Evolutionary conservation across 2,329 filamentous ascomycete genomes (phyloP).

Genomic region (Gliomastix tumulicola): DNA sequence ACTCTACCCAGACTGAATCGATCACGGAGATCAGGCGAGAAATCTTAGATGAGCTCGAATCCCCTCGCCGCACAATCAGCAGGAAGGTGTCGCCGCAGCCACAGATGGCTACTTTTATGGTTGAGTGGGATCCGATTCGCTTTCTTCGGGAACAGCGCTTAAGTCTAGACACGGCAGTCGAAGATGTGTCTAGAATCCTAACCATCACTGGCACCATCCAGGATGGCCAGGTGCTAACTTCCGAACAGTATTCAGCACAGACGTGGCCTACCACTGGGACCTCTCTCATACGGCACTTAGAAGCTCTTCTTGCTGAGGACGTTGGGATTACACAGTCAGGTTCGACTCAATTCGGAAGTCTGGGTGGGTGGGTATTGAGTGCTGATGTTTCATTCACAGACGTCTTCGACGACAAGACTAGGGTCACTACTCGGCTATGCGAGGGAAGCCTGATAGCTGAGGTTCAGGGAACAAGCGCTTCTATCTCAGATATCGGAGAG

Average conservation of each 20-base stretch:
- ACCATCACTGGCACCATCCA: not conserved
- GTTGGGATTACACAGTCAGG: not conserved
- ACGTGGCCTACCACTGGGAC: not conserved
- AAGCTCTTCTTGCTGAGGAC: not conserved
- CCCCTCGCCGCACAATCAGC: not conserved
- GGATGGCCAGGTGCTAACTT: not conserved
- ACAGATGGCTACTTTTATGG: not conserved
- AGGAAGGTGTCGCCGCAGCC: not conserved
- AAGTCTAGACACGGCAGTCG: not conserved
- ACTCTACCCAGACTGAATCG: not conserved
- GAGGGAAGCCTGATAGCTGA: not conserved
- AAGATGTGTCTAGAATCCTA: not conserved
- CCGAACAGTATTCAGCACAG: not conserved
- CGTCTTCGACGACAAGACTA: not conserved
- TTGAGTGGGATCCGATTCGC: not conserved
- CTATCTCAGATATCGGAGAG: not conserved
- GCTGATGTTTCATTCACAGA: not conserved
- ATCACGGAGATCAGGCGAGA: not conserved
- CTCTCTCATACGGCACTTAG: not conserved
- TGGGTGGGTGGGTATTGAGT: not conserved
- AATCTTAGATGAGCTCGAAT: not conserved
- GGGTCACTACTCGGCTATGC: not conserved
- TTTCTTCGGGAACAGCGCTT: not conserved
- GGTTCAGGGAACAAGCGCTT: not conserved
- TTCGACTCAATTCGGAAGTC: not conserved